A percentile compares a stretch with the other conserved stretches of the same genome.
Conservation (phyloP, 148 eudicot genomes). For the Amaranthus palmeri region DNA sequence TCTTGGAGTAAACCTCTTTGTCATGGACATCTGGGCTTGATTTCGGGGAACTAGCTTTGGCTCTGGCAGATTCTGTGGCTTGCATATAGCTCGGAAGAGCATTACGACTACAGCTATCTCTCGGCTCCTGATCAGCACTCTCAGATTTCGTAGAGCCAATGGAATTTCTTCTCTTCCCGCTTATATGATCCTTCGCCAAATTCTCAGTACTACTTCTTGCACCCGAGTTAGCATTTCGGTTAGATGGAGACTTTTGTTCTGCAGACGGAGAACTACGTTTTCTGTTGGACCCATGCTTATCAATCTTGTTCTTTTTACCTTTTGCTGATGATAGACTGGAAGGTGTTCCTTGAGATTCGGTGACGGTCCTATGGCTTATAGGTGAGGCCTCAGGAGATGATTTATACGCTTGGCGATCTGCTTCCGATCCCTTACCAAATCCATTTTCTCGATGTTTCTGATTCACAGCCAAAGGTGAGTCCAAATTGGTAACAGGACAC, state of each 20-base stretch:
- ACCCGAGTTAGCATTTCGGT: slow-evolving; percentile 44
- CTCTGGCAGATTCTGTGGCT: slow-evolving; percentile 90
- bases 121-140: slow-evolving; percentile 65
- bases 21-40: slow-evolving; percentile 89
- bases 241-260: slow-evolving; percentile 48
- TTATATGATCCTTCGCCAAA: slow-evolving; percentile 52
- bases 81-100: slow-evolving; percentile 93
- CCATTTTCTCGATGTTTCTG: slow-evolving; percentile 29
- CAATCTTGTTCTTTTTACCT: slow-evolving; percentile 48
- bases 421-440: neutral
- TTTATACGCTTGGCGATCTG: slow-evolving; percentile 26
- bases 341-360: slow-evolving; percentile 72
- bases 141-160: slow-evolving; percentile 70
- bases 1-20: slow-evolving; percentile 52
- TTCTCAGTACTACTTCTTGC: slow-evolving; percentile 57
- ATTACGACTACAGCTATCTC: slow-evolving; percentile 53
- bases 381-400: slow-evolving; percentile 66
- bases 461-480: slow-evolving; percentile 25
- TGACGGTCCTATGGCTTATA: slow-evolving; percentile 42
- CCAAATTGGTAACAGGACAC: slow-evolving; percentile 16
- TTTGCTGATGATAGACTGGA: slow-evolving; percentile 67
- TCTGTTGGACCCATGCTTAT: slow-evolving; percentile 38
- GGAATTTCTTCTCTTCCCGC: slow-evolving; percentile 67
- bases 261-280: slow-evolving; percentile 53
- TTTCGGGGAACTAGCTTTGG: slow-evolving; percentile 77